Evolutionary conservation across 2,329 filamentous ascomycete genomes (phyloP).

Genomic region (Neofusicoccum cordaticola): DNA sequence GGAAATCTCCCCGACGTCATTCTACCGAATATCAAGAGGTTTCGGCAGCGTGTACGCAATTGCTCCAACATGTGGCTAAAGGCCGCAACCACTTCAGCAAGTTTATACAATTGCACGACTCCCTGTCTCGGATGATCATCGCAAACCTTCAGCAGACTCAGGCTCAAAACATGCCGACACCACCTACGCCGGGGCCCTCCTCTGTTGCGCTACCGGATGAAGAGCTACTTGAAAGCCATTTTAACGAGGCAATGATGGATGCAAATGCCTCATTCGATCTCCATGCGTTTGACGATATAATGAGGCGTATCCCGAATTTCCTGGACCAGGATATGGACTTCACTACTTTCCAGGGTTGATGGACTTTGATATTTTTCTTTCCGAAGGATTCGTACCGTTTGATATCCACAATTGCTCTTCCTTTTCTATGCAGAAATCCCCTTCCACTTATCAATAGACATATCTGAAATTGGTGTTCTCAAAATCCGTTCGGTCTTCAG

Average conservation of each 20-base stretch:
- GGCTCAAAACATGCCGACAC: neutral
- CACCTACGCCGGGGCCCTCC: neutral
- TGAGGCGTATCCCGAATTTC: neutral
- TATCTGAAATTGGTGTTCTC: slow-evolving; percentile 62
- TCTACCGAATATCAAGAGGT: neutral
- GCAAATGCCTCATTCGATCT: neutral
- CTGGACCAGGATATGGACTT: neutral
- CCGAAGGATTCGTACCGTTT: too few species aligned
- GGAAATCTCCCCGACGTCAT: neutral
- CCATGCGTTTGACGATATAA: neutral
- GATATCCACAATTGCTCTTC: too few species aligned
- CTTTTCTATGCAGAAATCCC: too few species aligned
- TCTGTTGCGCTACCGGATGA: neutral
- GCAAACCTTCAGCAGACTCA: neutral
- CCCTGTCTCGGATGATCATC: neutral
- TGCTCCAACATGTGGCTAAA: neutral
- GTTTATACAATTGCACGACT: neutral
- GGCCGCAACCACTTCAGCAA: neutral
- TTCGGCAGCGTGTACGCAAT: neutral
- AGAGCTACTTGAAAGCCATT: neutral
- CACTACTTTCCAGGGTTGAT: neutral
- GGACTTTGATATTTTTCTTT: too few species aligned
- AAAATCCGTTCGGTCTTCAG: slow-evolving; percentile 60
- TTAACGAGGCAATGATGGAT: neutral
- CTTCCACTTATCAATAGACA: slow-evolving; percentile 39